A percentile compares a stretch with the other conserved stretches of the same genome.
phyloP scores from a whole-genome alignment of 352 stramenopile species.

The Phytopythium mirpurense region DNA sequence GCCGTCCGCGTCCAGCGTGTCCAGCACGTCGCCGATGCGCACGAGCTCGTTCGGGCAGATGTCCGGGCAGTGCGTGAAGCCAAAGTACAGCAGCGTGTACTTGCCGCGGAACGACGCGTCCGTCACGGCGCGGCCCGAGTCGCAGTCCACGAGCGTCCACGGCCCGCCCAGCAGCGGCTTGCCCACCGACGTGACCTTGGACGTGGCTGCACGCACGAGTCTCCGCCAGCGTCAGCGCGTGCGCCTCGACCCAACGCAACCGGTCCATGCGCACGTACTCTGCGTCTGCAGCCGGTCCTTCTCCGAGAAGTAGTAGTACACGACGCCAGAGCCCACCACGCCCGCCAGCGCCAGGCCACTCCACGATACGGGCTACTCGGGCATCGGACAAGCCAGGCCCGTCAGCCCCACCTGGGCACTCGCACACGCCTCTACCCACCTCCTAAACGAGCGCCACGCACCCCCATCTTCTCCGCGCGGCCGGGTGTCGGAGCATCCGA shows the following conservation, averaged over 20 bases:
- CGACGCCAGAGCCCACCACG: conserved; percentile 57
- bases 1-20: conserved; percentile 76
- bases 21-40: conserved; percentile 95
- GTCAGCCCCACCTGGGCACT: too few species aligned
- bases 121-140: conserved; percentile 81
- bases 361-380: conserved; percentile 76
- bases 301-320: conserved; percentile 88
- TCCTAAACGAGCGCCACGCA: conserved; percentile 18
- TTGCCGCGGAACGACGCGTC: conserved; percentile 91
- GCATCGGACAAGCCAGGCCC: too few species aligned
- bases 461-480: conserved; percentile 62
- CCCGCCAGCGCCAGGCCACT: conserved; percentile 72
- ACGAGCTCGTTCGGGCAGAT: conserved; percentile 99
- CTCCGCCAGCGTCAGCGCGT: neutral
- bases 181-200: conserved; percentile 85
- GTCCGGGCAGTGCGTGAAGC: conserved; percentile 99
- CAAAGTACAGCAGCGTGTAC: conserved; percentile 98
- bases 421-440: neutral
- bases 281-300: conserved; percentile 86
- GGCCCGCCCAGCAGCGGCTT: conserved; percentile 90
- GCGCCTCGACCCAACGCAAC: neutral
- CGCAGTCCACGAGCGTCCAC: conserved; percentile 92
- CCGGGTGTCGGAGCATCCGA: conserved; percentile 19
- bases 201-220: conserved; percentile 43
- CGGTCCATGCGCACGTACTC: conserved; percentile 26